A percentile compares a stretch with the other conserved stretches of the same genome.
Conservation (phyloP, 1,284 basidiomycete genomes). For the Cutaneotrichosporon mucoides region DNA sequence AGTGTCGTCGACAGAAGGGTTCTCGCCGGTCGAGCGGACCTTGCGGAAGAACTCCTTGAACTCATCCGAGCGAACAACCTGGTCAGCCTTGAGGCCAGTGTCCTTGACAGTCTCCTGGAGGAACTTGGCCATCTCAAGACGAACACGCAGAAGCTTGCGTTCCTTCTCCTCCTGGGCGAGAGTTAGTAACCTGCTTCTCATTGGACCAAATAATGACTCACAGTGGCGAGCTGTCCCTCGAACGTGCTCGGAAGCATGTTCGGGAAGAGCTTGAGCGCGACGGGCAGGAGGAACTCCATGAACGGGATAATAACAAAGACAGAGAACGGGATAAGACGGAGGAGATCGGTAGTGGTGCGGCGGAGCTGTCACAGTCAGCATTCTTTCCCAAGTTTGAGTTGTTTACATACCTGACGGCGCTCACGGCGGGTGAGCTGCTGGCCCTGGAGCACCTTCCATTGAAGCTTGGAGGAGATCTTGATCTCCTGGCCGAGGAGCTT, state of each 20-base stretch:
- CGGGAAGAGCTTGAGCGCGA: conserved; percentile 95
- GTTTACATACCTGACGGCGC: conserved; percentile 70
- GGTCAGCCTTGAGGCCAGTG: conserved; percentile 78
- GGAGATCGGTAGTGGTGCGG: conserved; percentile 86
- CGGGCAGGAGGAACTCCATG: conserved; percentile 96
- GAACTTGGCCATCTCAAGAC: conserved; percentile 99
- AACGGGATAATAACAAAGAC: conserved; percentile 95
- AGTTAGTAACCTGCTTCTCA: neutral
- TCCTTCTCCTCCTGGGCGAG: conserved; percentile 83
- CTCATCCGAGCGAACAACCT: conserved; percentile 85
- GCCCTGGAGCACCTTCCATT: conserved; percentile 89
- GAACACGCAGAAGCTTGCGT: conserved; percentile 86
- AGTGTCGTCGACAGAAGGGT: conserved; percentile 80
- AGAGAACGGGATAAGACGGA: conserved; percentile 90
- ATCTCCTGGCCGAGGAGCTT: conserved; percentile 95
- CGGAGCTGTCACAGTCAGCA: conserved; percentile 59
- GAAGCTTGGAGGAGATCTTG: conserved; percentile 78
- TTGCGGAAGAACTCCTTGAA: conserved; percentile 99
- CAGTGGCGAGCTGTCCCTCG: conserved; percentile 90
- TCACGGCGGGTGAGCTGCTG: conserved; percentile 88
- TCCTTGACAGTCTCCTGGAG: conserved; percentile 95
- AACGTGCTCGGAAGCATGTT: conserved; percentile 99
- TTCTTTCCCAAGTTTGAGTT: too few species aligned
- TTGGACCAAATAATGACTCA: conserved; percentile 47
- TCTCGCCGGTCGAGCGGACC: conserved; percentile 88